These are phyloP conservation scores for Leccinum cinnamomeum DNA, from an alignment of 1,284 basidiomycete species.

Conservation along the genomic window DNA sequence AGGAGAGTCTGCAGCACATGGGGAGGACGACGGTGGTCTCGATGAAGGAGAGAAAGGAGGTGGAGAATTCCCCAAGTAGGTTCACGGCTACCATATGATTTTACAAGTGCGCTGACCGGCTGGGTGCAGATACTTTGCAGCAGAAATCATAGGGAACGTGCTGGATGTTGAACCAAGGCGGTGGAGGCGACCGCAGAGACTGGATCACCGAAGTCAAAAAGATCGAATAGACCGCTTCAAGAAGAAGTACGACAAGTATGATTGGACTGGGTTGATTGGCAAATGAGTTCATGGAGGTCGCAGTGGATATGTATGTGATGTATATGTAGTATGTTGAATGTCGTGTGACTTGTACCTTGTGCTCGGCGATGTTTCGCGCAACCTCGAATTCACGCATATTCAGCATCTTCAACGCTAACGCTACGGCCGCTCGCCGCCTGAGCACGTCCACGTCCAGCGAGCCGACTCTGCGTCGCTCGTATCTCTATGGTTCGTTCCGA, in stretches of 20 bases:
- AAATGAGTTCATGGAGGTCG: constrained; percentile 16
- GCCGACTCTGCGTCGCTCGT: constrained; percentile 50
- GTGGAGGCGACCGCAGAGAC: constrained; percentile 79
- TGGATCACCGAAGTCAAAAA: constrained; percentile 72
- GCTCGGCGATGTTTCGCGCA: constrained; percentile 6
- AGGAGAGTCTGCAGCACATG: constrained; percentile 61
- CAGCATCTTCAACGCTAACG: background rate
- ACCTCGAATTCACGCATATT: constrained; percentile 3
- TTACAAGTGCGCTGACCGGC: constrained; percentile 7
- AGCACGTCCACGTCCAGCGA: constrained; percentile 23
- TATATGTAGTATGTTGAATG: background rate
- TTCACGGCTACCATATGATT: constrained; percentile 9
- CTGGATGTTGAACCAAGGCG: constrained; percentile 85
- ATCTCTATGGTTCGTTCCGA: constrained; percentile 52
- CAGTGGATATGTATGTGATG: background rate
- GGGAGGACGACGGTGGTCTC: constrained; percentile 61
- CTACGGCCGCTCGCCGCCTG: constrained; percentile 11
- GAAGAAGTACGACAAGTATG: constrained; percentile 67
- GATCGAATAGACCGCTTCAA: constrained; percentile 70
- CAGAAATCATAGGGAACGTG: constrained; percentile 92
- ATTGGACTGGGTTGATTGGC: constrained; percentile 77
- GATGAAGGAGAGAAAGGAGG: constrained; percentile 88
- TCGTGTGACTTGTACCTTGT: background rate
- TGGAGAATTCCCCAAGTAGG: constrained; percentile 84
- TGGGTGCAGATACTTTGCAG: constrained; percentile 80